Conservation (phyloP, 179 eudicot species). For the Silene noctiflora region DNA sequence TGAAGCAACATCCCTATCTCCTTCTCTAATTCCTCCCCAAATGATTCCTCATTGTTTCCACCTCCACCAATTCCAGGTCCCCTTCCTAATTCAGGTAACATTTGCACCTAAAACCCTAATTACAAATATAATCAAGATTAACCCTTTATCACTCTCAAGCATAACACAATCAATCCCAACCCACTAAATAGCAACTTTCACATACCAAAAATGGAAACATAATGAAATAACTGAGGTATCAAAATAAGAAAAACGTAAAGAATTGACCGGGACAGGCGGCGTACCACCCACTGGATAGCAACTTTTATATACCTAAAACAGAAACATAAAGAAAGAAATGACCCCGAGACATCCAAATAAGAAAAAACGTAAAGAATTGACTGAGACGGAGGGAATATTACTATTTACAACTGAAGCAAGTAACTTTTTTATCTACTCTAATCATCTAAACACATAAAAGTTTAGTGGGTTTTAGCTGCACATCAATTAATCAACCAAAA, state of each 20-base stretch:
- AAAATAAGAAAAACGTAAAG: too few species aligned
- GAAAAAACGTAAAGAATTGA: too few species aligned
- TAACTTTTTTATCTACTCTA: not conserved
- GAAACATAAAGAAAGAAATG: too few species aligned
- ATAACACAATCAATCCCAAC: too few species aligned
- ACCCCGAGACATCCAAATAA: too few species aligned
- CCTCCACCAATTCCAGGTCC: conserved; percentile 43
- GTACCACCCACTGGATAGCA: not conserved
- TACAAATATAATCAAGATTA: conserved; percentile 1
- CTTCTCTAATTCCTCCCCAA: conserved; percentile 66
- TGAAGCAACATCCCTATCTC: conserved; percentile 60
- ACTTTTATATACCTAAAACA: not conserved
- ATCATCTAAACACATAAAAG: conserved; percentile 1
- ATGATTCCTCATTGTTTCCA: conserved; percentile 51
- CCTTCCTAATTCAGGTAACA: conserved; percentile 67
- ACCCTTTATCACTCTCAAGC: conserved; percentile 17
- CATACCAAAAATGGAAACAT: too few species aligned
- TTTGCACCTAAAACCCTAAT: conserved; percentile 30
- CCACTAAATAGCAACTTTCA: too few species aligned
- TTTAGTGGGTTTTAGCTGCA: conserved; percentile 12
- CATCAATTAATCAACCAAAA: conserved; percentile 12
- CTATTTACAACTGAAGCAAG: conserved; percentile 5
- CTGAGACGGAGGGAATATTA: too few species aligned
- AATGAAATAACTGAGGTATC: too few species aligned
- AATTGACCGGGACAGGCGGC: too few species aligned